phyloP scores from a whole-genome alignment of 306 rosid genomes.

The Medicago arabica region DNA sequence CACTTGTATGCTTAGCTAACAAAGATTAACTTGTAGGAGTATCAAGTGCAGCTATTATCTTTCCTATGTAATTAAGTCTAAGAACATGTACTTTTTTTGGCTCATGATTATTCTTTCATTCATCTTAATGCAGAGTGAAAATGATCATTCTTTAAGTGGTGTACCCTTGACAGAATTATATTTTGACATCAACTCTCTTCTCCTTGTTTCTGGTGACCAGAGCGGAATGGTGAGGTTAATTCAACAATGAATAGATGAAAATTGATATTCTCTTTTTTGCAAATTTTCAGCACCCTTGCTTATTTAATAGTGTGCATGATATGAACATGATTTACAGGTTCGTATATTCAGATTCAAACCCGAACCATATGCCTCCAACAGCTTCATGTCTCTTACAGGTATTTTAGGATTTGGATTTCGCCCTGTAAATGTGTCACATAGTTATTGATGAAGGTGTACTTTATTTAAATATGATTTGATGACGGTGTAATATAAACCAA shows the following conservation, averaged over 20 bases:
- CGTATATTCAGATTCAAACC: constrained; percentile 82
- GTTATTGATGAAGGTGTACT: not conserved
- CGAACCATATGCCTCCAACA: constrained; percentile 67
- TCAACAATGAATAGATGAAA: constrained; percentile 23
- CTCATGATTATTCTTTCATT: constrained; percentile 5
- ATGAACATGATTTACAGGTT: constrained; percentile 56
- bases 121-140: constrained; percentile 70
- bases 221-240: constrained; percentile 74
- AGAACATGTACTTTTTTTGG: not conserved
- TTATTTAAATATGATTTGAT: not conserved
- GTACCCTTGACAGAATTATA: constrained; percentile 73
- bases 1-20: not conserved
- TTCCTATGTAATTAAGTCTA: not conserved
- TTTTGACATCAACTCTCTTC: constrained; percentile 55
- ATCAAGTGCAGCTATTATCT: no score
- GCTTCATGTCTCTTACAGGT: constrained; percentile 83
- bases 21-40: no score
- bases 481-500: not conserved
- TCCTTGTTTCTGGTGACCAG: constrained; percentile 88
- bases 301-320: constrained; percentile 25
- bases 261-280: not conserved
- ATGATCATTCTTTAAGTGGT: constrained; percentile 75
- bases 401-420: constrained; percentile 4
- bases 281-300: not conserved
- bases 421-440: no score